Conservation (phyloP, 768 basidiomycete genomes). For the Lactarius trivialis region DNA sequence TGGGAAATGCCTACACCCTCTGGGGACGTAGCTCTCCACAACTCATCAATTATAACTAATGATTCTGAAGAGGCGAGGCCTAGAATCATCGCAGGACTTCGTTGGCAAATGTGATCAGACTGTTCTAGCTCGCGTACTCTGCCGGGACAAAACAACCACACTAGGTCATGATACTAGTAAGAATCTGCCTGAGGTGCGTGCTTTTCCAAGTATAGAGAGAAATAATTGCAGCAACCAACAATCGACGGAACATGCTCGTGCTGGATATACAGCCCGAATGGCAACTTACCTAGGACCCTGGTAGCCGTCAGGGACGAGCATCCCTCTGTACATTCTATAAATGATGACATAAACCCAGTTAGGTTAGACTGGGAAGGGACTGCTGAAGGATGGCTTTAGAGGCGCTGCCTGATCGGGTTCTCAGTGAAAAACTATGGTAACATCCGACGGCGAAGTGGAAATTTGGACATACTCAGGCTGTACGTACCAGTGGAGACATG, state of each 20-base stretch:
- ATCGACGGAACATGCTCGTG: slow-evolving; percentile 54
- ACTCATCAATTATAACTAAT: slow-evolving; percentile 83
- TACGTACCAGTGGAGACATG: slow-evolving; percentile 74
- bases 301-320: slow-evolving; percentile 79
- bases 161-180: slow-evolving; percentile 84
- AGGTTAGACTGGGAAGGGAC: slow-evolving; percentile 64
- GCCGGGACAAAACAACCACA: slow-evolving; percentile 90
- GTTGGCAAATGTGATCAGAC: slow-evolving; percentile 87
- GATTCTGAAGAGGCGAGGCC: slow-evolving; percentile 65
- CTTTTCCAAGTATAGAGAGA: slow-evolving; percentile 53
- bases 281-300: slow-evolving; percentile 85
- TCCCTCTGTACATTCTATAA: slow-evolving; percentile 67
- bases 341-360: slow-evolving; percentile 86
- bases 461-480: slow-evolving; percentile 51
- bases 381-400: not conserved
- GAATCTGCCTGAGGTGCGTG: slow-evolving; percentile 82
- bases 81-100: slow-evolving; percentile 91
- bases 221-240: not conserved
- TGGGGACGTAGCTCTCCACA: slow-evolving; percentile 88
- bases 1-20: slow-evolving; percentile 81
- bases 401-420: not conserved
- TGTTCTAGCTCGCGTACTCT: slow-evolving; percentile 87
- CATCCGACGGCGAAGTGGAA: not conserved
- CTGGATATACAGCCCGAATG: slow-evolving; percentile 6
- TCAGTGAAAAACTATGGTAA: too few species aligned